These are phyloP conservation scores for Globisporangium paddicum DNA, from an alignment of 352 stramenopile species.

Conservation along the genomic window DNA sequence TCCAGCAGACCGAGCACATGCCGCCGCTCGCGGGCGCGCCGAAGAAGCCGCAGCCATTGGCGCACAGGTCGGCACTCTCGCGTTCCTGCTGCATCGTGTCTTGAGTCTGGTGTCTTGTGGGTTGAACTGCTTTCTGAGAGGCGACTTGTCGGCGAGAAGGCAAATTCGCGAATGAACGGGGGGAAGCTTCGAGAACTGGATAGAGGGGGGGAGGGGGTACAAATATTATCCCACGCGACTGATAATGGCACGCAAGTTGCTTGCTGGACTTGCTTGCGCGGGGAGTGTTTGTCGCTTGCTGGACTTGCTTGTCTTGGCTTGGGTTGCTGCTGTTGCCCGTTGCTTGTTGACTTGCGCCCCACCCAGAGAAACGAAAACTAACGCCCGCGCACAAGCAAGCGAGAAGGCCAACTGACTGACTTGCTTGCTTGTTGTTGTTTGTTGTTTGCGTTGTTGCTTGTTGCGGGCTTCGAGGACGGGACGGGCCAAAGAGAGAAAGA, in stretches of 20 bases:
- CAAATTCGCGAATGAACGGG: conserved; percentile 2
- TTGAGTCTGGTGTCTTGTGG: not conserved
- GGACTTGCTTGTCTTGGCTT: not conserved
- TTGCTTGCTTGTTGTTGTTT: conserved; percentile 12
- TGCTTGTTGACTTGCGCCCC: conserved; percentile 23
- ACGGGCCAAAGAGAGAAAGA: not conserved
- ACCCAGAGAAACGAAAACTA: conserved; percentile 68
- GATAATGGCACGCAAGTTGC: not conserved
- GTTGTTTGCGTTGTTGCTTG: not conserved
- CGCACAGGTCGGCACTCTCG: conserved; percentile 66
- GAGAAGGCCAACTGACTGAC: not conserved
- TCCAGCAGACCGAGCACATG: conserved; percentile 86
- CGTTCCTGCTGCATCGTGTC: conserved; percentile 73
- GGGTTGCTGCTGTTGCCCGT: not conserved
- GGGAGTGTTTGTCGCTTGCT: not conserved
- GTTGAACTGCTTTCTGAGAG: not conserved
- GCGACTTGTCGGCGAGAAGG: not conserved
- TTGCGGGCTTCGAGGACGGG: not conserved
- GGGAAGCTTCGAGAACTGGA: conserved; percentile 4
- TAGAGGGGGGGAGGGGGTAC: conserved; percentile 1
- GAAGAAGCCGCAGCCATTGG: conserved; percentile 79
- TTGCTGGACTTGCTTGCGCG: not conserved
- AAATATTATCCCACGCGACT: not conserved
- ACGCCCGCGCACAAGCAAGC: conserved; percentile 2
- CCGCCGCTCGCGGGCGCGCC: conserved; percentile 56